These are phyloP conservation scores for Nymphaea thermarum DNA, from an alignment of 164 flowering plant genomes.

Conservation along the genomic window DNA sequence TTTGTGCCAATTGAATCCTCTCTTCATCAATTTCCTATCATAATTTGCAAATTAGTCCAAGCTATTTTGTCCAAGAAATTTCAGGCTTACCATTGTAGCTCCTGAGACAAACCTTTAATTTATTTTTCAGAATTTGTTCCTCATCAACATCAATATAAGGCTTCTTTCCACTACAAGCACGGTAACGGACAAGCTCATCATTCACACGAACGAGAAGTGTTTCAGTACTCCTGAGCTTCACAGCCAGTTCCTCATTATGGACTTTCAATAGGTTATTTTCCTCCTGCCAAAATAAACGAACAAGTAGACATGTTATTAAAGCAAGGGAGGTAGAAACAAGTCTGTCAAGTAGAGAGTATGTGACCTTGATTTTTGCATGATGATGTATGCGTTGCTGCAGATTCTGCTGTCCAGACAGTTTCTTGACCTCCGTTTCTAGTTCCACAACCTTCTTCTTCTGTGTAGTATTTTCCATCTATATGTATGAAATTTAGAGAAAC, in stretches of 20 bases:
- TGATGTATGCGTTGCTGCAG: conserved; percentile 72
- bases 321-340: too few species aligned
- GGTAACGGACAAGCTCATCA: conserved; percentile 61
- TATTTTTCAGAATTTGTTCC: conserved; percentile 37
- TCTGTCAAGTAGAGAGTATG: background rate
- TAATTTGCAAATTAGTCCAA: background rate
- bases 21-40: conserved; percentile 74
- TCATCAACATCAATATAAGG: conserved; percentile 45
- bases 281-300: conserved; percentile 37
- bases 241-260: conserved; percentile 63
- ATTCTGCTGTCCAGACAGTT: conserved; percentile 90
- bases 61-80: background rate
- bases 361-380: background rate
- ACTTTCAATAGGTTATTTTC: conserved; percentile 63
- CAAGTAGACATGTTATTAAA: too few species aligned
- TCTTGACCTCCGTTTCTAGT: conserved; percentile 69
- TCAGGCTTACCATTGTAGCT: background rate
- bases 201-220: conserved; percentile 44
- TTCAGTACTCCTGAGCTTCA: conserved; percentile 47
- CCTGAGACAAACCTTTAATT: conserved; percentile 46
- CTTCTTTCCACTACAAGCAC: conserved; percentile 41
- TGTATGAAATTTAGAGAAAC: background rate
- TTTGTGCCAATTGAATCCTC: conserved; percentile 66
- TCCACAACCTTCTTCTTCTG: conserved; percentile 53
- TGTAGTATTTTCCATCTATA: conserved; percentile 50